Evolutionary conservation across 805 yeast species (phyloP), one percentile per base, ranked within the genome.

Genomic region (Millerozyma acaciae): DNA sequence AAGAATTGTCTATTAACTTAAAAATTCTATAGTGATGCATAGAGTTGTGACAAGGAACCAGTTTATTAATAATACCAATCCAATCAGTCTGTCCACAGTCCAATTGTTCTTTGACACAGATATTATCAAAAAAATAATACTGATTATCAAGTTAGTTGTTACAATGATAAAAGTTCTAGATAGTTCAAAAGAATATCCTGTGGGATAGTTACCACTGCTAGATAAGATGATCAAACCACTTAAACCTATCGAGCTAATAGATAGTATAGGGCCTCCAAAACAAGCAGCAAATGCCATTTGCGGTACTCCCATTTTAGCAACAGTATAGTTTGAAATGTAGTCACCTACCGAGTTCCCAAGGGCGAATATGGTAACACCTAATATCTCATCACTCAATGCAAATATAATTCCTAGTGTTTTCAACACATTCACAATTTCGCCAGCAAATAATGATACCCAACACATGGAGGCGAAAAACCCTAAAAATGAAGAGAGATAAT

Each of bases 271-370:
- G 1, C 96, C 87, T 0, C 97, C 97, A 54, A 89, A 83, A 50
- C 97, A 89, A 0, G 97, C 96, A 18, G 93, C 84, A n/a, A 93
- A 65, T 0, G 97, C 97, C 84, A 90, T 84, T 28, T 83, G 70
- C 0, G 95, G 85, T 60, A 76, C 79, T 0, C 95, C 96, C 70
- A 85, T 73, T 37, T 65, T 65, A 0, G 95, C 88, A 16, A 90
- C 75, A 0, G 94, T 82, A 21, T 82, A 55, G 45, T 90, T 87
- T 0, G 96, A 82, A 1, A 89, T 78, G 29, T 89, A 62, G 51
- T 90, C 98, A 5, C 97, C 97, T 5, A 84, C 62, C 1, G 96
- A 89, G 55, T 90, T 93, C 4, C 98, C 97, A 38, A 90, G 61
- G 0, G 97, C 96, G 55, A 90, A 84, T 0, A 90, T 69, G 0